Evolutionary conservation across 352 stramenopile species (phyloP), one percentile per base, ranked within the genome.

Genomic region (Halophytophthora polymorphica): DNA sequence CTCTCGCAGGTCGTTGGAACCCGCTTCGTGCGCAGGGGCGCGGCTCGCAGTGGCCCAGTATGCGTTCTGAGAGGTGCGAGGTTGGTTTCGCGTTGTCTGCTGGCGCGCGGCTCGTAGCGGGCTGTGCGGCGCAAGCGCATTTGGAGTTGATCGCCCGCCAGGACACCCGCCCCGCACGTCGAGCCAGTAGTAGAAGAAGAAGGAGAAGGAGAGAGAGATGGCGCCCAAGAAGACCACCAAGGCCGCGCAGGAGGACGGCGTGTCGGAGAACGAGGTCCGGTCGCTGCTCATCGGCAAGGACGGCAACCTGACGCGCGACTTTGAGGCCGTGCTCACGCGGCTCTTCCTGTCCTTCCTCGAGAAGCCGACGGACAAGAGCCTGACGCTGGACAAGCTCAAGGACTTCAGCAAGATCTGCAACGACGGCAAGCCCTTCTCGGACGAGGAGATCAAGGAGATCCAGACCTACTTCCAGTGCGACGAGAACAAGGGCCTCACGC

Each of bases 391-490:
- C 37, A 91, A 94, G 71, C 79, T 94, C 51, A 86, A 85, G 66
- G 80, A 88, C 17, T 94, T 94, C 50, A 91, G 79, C 79, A 90
- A 89, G 74, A 89, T 88, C 56, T 94, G 84, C 62, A 94, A 94
- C 61, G 73, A 93, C 55, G 83, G 83, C 66, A 90, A 82, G 56
- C 73, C 77, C n/a, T 95, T 95, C 68, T 91, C 83, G 51, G 77
- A 91, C 53, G 74, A 80, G 31, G 84, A 95, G 69, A 91, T 95
- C 69, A 90, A 92, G 70, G 84, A 95, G 70, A 95, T 95, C 66
- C 83, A 95, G 77, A 93, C 81, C 36, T 95, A 95, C 69, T 95
- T 95, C 66, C 80, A 95, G 67, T 95, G 84, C 64, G 83, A 95
- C 56, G 84, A 95, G 67, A 94, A 94, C 71, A 91, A 92, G 74